Evolutionary conservation across 2,329 filamentous ascomycete species (phyloP), one percentile per base, ranked within the genome.

Genomic region (Colletotrichum phormii): DNA sequence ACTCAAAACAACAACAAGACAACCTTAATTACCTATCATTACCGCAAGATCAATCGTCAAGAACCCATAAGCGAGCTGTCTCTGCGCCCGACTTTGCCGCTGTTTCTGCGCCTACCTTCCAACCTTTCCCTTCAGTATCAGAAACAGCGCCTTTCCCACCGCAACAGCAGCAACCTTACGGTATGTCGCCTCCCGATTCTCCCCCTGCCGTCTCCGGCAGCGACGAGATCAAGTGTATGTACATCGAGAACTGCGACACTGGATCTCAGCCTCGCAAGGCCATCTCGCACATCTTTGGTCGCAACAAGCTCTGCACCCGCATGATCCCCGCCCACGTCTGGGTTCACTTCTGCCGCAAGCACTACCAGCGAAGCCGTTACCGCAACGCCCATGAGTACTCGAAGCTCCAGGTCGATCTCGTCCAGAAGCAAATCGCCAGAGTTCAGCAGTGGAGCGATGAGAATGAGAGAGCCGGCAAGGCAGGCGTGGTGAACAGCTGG

Each of bases 271-370:
- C 88, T 29, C 90, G 94, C 60, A 96, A 96, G 82, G 91, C 92
- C 5, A 92, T 96, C 72, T 95, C 93, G 0, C 93, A 97, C 78
- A 89, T 95, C 67, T 96, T 96, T 76, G 94, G 94, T 26, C 90
- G 94, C 49, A 97, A 97, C 85, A 97, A 97, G 82, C 86, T 89
- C 8, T 92, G 91, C 77, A 97, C 94, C 0, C 88, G 92, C 42
- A 86, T 87, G 57, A 94, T 97, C 61, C 93, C 93, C 0, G 83
- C 88, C 6, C 82, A 89, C 26, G 88, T 94, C 2, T 96, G 93
- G 93, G 90, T 94, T 0, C 90, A 92, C 77, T 92, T 90, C 79
- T 97, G 94, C 80, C 90, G 94, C 46, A 95, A 95, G 79, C 93
- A 95, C 78, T 97, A 97, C 80, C 94, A 97, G 81, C 90, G 94